Evolutionary conservation across 2,329 filamentous ascomycete genomes (phyloP).

Genomic region (Chalaropsis thielavioides): DNA sequence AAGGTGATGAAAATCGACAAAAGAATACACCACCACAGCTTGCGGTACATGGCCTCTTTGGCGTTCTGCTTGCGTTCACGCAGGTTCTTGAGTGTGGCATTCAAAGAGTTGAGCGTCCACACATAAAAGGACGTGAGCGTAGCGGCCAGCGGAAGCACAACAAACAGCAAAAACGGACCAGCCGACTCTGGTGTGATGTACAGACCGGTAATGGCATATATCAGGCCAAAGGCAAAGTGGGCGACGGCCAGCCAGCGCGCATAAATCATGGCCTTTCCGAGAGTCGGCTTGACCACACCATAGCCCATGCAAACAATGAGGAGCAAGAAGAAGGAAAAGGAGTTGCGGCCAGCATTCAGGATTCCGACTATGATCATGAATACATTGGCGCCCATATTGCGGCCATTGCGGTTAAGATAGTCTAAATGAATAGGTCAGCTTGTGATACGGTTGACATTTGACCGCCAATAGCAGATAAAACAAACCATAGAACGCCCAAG

Average conservation of each 20-base stretch:
- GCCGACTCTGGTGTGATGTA: constrained; percentile 79
- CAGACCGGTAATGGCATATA: constrained; percentile 82
- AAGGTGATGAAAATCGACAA: constrained; percentile 90
- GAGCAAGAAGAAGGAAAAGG: constrained; percentile 94
- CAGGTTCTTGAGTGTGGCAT: constrained; percentile 91
- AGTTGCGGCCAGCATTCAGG: constrained; percentile 85
- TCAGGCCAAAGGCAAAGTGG: constrained; percentile 87
- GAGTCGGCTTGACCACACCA: constrained; percentile 84
- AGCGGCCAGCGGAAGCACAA: constrained; percentile 80
- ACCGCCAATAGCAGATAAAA: constrained; percentile 17
- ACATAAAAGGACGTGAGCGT: constrained; percentile 96
- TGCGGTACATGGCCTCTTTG: constrained; percentile 93
- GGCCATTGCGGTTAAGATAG: constrained; percentile 80
- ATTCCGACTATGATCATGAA: constrained; percentile 85
- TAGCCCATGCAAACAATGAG: constrained; percentile 99
- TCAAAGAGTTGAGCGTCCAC: constrained; percentile 94
- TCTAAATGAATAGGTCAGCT: constrained; percentile 36
- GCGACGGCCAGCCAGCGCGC: constrained; percentile 81
- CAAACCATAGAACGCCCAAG: constrained; percentile 89
- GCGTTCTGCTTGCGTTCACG: constrained; percentile 82
- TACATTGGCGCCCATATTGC: constrained; percentile 68
- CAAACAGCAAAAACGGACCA: constrained; percentile 74
- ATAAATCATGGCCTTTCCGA: constrained; percentile 87
- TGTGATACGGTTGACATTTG: constrained; percentile 23
- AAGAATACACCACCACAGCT: constrained; percentile 96